phyloP scores from a whole-genome alignment of 2,329 filamentous ascomycete species.

The Talaromyces sp. region DNA sequence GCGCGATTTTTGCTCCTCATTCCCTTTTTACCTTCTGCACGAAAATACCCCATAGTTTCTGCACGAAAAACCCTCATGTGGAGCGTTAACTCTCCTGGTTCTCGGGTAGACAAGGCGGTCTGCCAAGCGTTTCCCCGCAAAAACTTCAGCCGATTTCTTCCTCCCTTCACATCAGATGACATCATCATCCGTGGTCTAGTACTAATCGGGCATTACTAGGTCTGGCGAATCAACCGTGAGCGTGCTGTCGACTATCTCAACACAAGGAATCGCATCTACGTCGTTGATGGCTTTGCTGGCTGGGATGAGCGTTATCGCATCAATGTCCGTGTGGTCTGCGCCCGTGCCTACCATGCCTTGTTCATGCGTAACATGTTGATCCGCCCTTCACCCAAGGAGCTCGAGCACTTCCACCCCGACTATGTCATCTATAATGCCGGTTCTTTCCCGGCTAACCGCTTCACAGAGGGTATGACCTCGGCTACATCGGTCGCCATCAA shows the following conservation, averaged over 20 bases:
- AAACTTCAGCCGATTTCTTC: constrained; percentile 8
- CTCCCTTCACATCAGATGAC: constrained; percentile 24
- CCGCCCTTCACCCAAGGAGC: constrained; percentile 81
- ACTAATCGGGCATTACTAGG: constrained; percentile 49
- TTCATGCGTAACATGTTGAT: constrained; percentile 99
- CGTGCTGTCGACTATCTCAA: constrained; percentile 98
- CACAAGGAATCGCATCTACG: constrained; percentile 97
- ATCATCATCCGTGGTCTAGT: constrained; percentile 24
- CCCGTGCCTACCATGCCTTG: constrained; percentile 96
- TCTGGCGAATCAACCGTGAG: constrained; percentile 99
- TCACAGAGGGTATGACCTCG: constrained; percentile 97
- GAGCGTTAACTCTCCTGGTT: not conserved
- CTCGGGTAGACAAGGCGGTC: not conserved
- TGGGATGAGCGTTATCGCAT: constrained; percentile 99
- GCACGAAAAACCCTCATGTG: not conserved
- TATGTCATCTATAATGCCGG: constrained; percentile 99
- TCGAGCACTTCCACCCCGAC: constrained; percentile 96
- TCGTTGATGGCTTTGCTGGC: constrained; percentile 92
- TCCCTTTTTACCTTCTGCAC: not conserved
- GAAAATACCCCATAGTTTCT: not conserved
- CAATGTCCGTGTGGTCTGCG: constrained; percentile 94
- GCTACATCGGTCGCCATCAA: constrained; percentile 97
- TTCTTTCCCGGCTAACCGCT: constrained; percentile 97
- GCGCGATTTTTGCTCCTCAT: constrained; percentile 1
- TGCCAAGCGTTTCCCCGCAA: constrained; percentile 17